These are phyloP conservation scores for Ceratocystis variospora DNA, from an alignment of 2,329 filamentous ascomycete species.

Conservation along the genomic window DNA sequence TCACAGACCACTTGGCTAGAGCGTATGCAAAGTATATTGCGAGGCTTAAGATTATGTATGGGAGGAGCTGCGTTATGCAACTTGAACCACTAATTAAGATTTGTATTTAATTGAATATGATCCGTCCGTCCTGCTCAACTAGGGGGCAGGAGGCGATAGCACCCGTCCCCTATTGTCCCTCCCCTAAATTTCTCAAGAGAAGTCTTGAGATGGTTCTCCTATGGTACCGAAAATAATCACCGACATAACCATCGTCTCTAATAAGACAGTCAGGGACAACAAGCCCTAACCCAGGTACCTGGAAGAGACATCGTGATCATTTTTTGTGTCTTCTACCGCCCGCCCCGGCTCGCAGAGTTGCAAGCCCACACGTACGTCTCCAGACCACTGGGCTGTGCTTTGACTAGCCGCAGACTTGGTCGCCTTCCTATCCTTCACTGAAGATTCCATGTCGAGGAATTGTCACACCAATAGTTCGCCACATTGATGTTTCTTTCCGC, in stretches of 20 bases:
- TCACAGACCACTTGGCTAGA: no score
- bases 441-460: not conserved
- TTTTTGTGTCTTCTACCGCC: not conserved
- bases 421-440: not conserved
- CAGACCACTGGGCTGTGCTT: not conserved
- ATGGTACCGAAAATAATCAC: no score
- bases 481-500: not conserved
- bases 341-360: not conserved
- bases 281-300: not conserved
- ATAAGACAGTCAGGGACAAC: not conserved
- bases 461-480: not conserved
- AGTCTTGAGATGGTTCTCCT: no score
- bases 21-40: no score
- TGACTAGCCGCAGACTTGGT: not conserved
- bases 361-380: not conserved
- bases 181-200: no score
- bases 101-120: no score
- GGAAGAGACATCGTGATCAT: not conserved
- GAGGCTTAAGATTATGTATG: no score
- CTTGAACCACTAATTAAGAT: no score
- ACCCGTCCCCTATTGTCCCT: no score
- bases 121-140: no score
- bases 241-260: not conserved
- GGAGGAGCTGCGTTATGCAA: no score
- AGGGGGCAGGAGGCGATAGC: no score